Evolutionary conservation across 805 yeast species (phyloP).

Genomic region (Schwanniomyces occidentalis): DNA sequence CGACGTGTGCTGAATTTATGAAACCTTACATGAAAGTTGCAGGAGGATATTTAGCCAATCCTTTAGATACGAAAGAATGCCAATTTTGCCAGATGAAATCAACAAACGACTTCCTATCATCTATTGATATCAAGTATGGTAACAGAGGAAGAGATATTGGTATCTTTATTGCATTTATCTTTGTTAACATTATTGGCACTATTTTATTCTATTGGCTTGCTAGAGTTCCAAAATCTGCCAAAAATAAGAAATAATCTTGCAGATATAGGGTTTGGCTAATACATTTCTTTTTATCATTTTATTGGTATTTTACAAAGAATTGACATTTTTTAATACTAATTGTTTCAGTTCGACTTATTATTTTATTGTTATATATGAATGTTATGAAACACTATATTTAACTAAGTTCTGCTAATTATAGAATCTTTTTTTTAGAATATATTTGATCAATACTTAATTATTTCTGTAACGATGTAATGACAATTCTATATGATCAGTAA

Average conservation of each 20-base stretch:
- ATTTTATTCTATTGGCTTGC: slow-evolving; percentile 40
- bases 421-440: no score
- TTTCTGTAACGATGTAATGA: no score
- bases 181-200: slow-evolving; percentile 25
- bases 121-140: slow-evolving; percentile 20
- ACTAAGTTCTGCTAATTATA: no score
- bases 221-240: slow-evolving; percentile 38
- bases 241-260: slow-evolving; percentile 14
- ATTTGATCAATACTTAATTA: no score
- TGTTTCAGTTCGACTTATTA: no score
- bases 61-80: slow-evolving; percentile 18
- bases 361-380: no score
- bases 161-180: slow-evolving; percentile 25
- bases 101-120: slow-evolving; percentile 28
- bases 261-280: no score
- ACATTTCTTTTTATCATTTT: no score
- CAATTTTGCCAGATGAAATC: slow-evolving; percentile 23
- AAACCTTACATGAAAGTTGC: slow-evolving; percentile 19
- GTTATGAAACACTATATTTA: no score
- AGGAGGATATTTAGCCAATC: slow-evolving; percentile 23
- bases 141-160: slow-evolving; percentile 31
- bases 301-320: no score
- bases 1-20: slow-evolving; percentile 34
- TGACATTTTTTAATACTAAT: no score
- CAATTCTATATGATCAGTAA: no score